Base-by-base conservation (phyloP, 164 flowering plant species). In the Macadamia tetraphylla region DNA sequence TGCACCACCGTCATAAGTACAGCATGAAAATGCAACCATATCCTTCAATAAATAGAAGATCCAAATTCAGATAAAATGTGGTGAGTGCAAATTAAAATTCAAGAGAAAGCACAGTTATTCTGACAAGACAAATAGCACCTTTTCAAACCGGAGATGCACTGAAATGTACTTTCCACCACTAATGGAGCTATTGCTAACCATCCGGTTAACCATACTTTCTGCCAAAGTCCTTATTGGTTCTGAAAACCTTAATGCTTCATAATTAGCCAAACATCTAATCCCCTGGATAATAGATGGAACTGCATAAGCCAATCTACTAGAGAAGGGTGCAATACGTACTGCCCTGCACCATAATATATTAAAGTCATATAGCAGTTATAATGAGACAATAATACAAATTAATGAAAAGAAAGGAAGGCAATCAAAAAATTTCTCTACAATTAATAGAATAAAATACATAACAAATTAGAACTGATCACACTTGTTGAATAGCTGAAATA, bases 1-100 rank as follows among this genome's bases (percentile, higher is more conserved):
- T 72, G 85, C 92, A 44, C 99, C 97, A 2, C 97, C 95, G 81
- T 92, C 97, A 82, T 94, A 94, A 62, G 79, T 83, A 77, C 99
- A 94, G 73, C 99, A 94, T 44, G 99, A 94, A 79, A 92, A 94
- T 29, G 97, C 99, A 63, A 94, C 99, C 99, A 94, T 92, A 77
- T 92, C 99, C 99, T 92, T 67, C 58, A 67, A 58, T 11, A 60
- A 63, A 63, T 10, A 58, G 51, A 70, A 59, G 18, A 66, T 3
- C 56, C 72, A 62, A 35, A 44, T 40, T 42, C 35, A 58, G 59
- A 46, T 60, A 62, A 29, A 64, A 56, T 6, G 52, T 15, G 68
- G 31, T 23, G 53, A 46, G 49, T 32, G 65, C 15, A 31, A 53
- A 32, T 23, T 40, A 56, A 44, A 60, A 71, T 58, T 57, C 6